Conservation (phyloP, 2,329 filamentous ascomycete species). For the Colletotrichum horii region DNA sequence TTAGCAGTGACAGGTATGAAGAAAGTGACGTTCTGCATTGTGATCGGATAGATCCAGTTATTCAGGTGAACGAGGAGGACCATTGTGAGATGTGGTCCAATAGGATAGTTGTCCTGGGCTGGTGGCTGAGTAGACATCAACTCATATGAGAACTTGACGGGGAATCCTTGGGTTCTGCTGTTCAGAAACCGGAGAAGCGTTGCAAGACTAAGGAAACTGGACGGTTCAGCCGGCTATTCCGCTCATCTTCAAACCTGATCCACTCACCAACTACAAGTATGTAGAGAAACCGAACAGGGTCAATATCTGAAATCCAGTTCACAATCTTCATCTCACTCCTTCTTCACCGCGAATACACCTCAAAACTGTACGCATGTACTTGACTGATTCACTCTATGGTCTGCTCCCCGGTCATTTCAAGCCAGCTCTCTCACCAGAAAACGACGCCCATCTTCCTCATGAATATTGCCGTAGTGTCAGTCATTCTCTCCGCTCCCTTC, state of each 20-base stretch:
- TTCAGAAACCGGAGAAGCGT: not conserved
- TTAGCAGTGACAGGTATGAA: not conserved
- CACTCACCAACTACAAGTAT: not conserved
- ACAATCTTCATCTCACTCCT: not conserved
- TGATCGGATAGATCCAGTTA: not conserved
- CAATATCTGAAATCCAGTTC: not conserved
- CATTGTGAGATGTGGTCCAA: not conserved
- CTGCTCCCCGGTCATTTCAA: not conserved
- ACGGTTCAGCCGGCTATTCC: not conserved
- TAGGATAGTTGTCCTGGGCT: not conserved
- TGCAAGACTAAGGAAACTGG: not conserved
- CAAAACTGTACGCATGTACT: not conserved
- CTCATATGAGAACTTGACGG: not conserved
- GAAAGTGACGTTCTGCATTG: not conserved
- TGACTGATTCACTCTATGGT: not conserved
- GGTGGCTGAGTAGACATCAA: not conserved
- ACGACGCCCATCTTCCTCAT: fast-evolving
- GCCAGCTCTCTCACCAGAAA: not conserved
- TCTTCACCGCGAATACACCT: not conserved
- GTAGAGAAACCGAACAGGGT: not conserved
- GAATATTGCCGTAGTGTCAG: not conserved
- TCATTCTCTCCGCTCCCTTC: not conserved
- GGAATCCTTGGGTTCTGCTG: not conserved
- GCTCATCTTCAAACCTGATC: not conserved
- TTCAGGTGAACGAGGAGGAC: not conserved